phyloP scores from a whole-genome alignment of 441 rosid genomes.

The Gossypium gossypioides region DNA sequence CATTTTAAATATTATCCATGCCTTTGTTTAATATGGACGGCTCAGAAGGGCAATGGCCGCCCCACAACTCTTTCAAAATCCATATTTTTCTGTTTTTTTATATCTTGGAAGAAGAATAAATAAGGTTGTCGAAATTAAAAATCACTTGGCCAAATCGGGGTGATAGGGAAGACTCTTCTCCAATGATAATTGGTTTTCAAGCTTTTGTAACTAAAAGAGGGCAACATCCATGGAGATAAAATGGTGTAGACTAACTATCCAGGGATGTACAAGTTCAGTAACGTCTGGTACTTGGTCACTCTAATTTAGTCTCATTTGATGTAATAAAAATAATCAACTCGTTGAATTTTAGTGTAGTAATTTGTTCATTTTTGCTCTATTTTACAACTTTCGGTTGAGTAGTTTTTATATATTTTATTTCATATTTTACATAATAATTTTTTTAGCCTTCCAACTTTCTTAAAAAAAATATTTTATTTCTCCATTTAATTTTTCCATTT shows the following conservation, averaged over 20 bases:
- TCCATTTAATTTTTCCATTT: no score
- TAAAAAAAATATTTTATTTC: no score
- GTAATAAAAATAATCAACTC: no score
- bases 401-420: no score
- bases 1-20: slow-evolving; percentile 10
- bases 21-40: slow-evolving; percentile 16
- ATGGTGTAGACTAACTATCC: not conserved
- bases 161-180: not conserved
- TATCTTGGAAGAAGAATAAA: slow-evolving; percentile 13
- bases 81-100: not conserved
- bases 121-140: no score
- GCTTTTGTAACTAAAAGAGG: not conserved
- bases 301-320: no score
- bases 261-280: not conserved
- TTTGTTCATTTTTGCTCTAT: no score
- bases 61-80: not conserved
- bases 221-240: not conserved
- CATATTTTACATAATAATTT: no score
- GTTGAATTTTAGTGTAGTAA: no score
- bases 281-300: not conserved
- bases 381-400: no score
- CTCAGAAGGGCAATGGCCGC: slow-evolving; percentile 6
- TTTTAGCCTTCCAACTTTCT: no score
- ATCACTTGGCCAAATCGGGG: not conserved
- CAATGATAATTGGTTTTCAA: not conserved